phyloP scores from a whole-genome alignment of 495 filamentous ascomycete genomes.

The Acidomyces sp. region DNA sequence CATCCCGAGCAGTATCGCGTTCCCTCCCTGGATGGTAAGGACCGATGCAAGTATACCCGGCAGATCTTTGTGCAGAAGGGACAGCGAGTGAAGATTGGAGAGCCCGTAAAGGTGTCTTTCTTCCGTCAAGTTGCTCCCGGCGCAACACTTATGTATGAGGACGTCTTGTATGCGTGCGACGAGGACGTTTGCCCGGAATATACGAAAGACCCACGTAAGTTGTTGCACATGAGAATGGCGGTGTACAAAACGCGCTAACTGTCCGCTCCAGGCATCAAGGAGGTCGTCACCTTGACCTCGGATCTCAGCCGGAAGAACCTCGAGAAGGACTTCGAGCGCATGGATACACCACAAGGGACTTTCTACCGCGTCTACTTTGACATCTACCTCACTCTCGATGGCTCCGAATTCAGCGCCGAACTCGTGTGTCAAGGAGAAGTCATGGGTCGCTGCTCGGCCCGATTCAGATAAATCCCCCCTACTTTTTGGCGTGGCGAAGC shows the following conservation, averaged over 20 bases:
- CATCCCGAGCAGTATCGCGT: slow-evolving; percentile 97
- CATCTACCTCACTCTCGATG: slow-evolving; percentile 89
- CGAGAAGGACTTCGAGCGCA: slow-evolving; percentile 97
- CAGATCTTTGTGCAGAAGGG: slow-evolving; percentile 99
- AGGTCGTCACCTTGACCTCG: slow-evolving; percentile 93
- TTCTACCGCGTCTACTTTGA: slow-evolving; percentile 87
- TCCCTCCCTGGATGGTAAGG: slow-evolving; percentile 88
- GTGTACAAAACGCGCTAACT: slow-evolving; percentile 1
- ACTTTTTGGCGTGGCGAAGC: too few species aligned
- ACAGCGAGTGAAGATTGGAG: slow-evolving; percentile 95
- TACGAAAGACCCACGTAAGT: slow-evolving; percentile 97
- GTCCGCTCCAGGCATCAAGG: slow-evolving; percentile 74
- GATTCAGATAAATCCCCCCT: slow-evolving; percentile 43
- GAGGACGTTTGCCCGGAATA: slow-evolving; percentile 98
- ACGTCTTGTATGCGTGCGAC: slow-evolving; percentile 95
- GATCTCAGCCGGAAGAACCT: slow-evolving; percentile 96
- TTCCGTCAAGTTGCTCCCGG: slow-evolving; percentile 97
- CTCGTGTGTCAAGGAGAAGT: slow-evolving; percentile 97
- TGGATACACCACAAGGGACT: slow-evolving; percentile 97
- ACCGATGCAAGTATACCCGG: slow-evolving; percentile 95
- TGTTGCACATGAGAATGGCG: neutral
- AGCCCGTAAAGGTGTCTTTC: slow-evolving; percentile 97
- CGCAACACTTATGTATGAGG: slow-evolving; percentile 97
- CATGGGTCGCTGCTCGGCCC: slow-evolving; percentile 89
- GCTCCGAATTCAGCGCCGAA: slow-evolving; percentile 95